Base-by-base conservation (phyloP, 2,329 filamentous ascomycete species). In the Ascochyta clinopodiicola region DNA sequence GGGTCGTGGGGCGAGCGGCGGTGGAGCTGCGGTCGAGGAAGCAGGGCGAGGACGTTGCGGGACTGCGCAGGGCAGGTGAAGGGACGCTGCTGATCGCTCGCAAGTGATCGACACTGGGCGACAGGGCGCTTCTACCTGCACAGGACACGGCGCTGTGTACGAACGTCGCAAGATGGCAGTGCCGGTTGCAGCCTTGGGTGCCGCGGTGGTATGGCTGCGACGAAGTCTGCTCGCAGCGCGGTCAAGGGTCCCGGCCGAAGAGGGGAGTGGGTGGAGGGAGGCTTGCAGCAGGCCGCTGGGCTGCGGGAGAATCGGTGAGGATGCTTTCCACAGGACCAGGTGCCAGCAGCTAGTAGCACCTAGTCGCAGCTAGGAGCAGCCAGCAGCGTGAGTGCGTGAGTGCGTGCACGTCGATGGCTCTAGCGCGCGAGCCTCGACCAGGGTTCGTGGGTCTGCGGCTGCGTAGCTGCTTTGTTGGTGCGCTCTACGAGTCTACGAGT, bases 91-190 rank as follows among this genome's bases (percentile, higher is more conserved):
- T 40, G 52, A 56, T 50, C 46, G 45, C 40, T 50, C 19, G 52
- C 44, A 46, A 21, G 42, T 49, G 52, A 56, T 56, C 52, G 46
- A 34, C 52, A 24, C 40, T 50, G 46, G 42, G 52, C 52, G 46
- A 35, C 34, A 56, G 52, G 38, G 52, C 44, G 40, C 27, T 45
- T 29, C 31, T 39, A 46, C 17, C 17, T 17, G 17, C 17, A 17
- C 17, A 17, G 17, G 17, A 17, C 17, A 17, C 45, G 36, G 51
- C 13, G 21, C 15, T 44, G 46, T 32, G 40, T 39, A 45, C 42
- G 36, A 13, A 5, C 10, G 45, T 22, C 35, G n/a, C 35, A 39
- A 19, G 32, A 29, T 29, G 24, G 43, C 31, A 21, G n/a, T 43
- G 52, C 52, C 52, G 46, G 46, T 51, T 56, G 52, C 52, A 56